A percentile compares a stretch with the other conserved stretches of the same genome.
Evolutionary conservation across 352 stramenopile species (phyloP).

Genomic region (Globisporangium heterothallicum): DNA sequence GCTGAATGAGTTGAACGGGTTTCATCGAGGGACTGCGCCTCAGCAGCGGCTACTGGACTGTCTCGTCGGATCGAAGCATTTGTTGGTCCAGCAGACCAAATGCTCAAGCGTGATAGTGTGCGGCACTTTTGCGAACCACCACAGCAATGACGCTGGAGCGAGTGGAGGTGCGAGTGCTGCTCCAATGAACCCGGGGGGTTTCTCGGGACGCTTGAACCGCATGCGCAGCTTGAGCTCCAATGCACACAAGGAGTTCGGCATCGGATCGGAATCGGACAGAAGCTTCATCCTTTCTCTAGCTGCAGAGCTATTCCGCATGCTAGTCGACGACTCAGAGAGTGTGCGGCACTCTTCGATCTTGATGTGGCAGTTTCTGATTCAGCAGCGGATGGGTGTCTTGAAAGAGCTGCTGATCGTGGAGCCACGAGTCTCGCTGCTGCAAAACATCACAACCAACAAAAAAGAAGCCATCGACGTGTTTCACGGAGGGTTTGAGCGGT

Average conservation of each 20-base stretch:
- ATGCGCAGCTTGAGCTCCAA: conserved; percentile 45
- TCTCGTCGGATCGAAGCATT: conserved; percentile 38
- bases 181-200: conserved; percentile 8
- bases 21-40: conserved; percentile 23
- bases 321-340: conserved; percentile 48
- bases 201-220: conserved; percentile 33
- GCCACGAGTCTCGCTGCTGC: conserved; percentile 49
- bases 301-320: conserved; percentile 51
- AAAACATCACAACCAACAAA: conserved; percentile 67
- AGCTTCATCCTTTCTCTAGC: conserved; percentile 64
- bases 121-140: conserved; percentile 15
- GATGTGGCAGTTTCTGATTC: conserved; percentile 70
- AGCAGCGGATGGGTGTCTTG: conserved; percentile 60
- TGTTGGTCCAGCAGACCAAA: conserved; percentile 62
- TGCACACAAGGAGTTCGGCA: conserved; percentile 56
- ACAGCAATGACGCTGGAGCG: conserved; percentile 6
- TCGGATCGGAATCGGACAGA: conserved; percentile 64
- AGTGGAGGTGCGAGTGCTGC: background rate
- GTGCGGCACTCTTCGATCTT: conserved; percentile 43
- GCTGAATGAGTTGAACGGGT: conserved; percentile 47
- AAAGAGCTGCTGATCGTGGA: conserved; percentile 78
- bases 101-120: conserved; percentile 57
- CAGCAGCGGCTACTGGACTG: conserved; percentile 31
- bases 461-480: conserved; percentile 75
- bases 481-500: conserved; percentile 62